Conservation (phyloP, 2,329 filamentous ascomycete genomes). For the Beauveria bassiana region DNA sequence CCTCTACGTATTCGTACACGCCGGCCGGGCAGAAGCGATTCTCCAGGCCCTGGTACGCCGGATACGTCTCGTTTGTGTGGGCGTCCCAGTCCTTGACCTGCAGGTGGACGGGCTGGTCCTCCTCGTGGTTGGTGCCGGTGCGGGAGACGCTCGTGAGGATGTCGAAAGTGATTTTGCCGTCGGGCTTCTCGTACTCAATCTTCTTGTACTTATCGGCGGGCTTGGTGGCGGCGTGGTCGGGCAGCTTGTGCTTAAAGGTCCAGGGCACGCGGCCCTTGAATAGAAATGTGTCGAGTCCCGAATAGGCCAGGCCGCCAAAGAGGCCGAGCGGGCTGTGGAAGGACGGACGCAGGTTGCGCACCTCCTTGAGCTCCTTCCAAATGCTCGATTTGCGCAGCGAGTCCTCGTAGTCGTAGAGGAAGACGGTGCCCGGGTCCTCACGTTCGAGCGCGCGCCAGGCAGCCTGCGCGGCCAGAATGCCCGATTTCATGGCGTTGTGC, state of each 20-base stretch:
- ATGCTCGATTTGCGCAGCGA: constrained; percentile 77
- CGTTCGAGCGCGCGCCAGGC: constrained; percentile 66
- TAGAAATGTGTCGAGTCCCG: constrained; percentile 82
- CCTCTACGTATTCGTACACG: constrained; percentile 97
- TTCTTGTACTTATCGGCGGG: constrained; percentile 70
- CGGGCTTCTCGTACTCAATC: constrained; percentile 95
- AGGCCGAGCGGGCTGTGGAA: constrained; percentile 84
- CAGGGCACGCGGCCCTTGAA: constrained; percentile 81
- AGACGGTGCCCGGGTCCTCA: constrained; percentile 60
- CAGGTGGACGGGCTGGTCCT: constrained; percentile 94
- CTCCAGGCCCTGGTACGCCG: constrained; percentile 84
- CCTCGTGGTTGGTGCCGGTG: constrained; percentile 96
- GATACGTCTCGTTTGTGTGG: constrained; percentile 77
- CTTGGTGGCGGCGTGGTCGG: constrained; percentile 74
- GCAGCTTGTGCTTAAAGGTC: constrained; percentile 79
- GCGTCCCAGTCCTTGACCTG: constrained; percentile 93
- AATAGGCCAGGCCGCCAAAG: constrained; percentile 87
- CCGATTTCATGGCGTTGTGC: constrained; percentile 94
- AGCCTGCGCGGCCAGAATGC: constrained; percentile 92
- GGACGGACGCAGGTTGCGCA: constrained; percentile 94
- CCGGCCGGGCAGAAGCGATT: constrained; percentile 96
- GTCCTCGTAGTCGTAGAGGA: constrained; percentile 92
- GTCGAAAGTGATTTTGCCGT: constrained; percentile 91
- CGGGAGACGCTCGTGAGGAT: constrained; percentile 91
- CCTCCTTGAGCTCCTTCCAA: constrained; percentile 89